Conservation (phyloP, 2,329 filamentous ascomycete species). For the Arthroderma sp. region DNA sequence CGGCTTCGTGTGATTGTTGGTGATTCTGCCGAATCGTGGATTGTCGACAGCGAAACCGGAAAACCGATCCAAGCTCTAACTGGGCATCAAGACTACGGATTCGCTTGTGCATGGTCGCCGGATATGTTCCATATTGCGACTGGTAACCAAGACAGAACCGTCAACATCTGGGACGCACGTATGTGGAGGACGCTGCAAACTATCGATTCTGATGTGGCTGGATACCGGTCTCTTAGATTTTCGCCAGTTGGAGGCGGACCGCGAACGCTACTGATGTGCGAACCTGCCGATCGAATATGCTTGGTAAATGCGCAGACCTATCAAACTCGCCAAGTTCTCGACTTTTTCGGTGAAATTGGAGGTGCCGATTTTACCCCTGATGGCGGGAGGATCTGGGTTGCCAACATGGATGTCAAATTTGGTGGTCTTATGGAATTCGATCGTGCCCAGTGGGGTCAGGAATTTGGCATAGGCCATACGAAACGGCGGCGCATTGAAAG, state of each 20-base stretch:
- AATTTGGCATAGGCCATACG: constrained; percentile 17
- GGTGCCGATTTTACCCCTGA: constrained; percentile 32
- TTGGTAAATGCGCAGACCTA: constrained; percentile 33
- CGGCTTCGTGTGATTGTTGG: constrained; percentile 34
- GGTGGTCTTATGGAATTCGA: constrained; percentile 35
- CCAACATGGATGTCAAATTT: constrained; percentile 30
- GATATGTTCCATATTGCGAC: constrained; percentile 36
- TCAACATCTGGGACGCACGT: constrained; percentile 34
- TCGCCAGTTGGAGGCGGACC: constrained; percentile 33
- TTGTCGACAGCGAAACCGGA: constrained; percentile 32
- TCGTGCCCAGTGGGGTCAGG: constrained; percentile 25
- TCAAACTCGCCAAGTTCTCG: constrained; percentile 29
- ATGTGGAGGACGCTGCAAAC: constrained; percentile 28
- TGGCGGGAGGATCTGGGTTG: constrained; percentile 30
- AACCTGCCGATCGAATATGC: constrained; percentile 32
- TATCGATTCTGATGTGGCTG: constrained; percentile 32
- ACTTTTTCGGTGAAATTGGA: constrained; percentile 35
- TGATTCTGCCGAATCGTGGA: constrained; percentile 29
- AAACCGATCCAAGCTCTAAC: constrained; percentile 24
- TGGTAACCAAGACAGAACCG: constrained; percentile 34
- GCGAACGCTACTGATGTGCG: constrained; percentile 29
- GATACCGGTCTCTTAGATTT: constrained; percentile 31
- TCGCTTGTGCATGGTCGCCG: constrained; percentile 35
- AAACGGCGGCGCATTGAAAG: constrained; percentile 8
- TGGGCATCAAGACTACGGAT: constrained; percentile 32